Base-by-base conservation (phyloP, 306 rosid species). In the Ochetophila trinervis region DNA sequence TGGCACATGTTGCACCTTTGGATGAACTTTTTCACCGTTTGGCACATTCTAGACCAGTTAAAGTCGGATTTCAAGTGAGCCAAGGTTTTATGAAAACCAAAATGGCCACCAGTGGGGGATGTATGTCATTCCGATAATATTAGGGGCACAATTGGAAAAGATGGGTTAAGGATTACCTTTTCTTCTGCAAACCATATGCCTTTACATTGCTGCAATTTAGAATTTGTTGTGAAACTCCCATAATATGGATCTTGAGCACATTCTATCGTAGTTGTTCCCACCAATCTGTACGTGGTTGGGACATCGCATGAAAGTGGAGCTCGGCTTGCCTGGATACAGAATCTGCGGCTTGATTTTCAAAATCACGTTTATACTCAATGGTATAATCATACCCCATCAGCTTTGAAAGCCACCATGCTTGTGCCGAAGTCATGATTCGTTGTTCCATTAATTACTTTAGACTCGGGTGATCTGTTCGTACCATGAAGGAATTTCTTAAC, bases 361-460 rank as follows among this genome's bases (percentile, higher is more conserved):
- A 3, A 4, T 10, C 30, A 0, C 4, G 2, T 1, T 10, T n/a
- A 4, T 19, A 45, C 1, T 27, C 9, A 0, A 44, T 18, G 0
- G 1, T 3, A 11, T 7, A 67, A 19, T 68, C 7, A 22, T 42
- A 68, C 0, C 63, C 63, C 0, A 67, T 3, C 0, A 67, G n/a
- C 10, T 67, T 67, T 0, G 34, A 2, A 0, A 67, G 10, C 63
- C 62, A 67, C 0, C 6, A 6, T 4, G 35, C 21, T 23, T 54
- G 54, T 0, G 21, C 0, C 0, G 23, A 22, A 0, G 60, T 69
- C 0, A 35, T 1, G 0, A 69, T 47, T 0, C 22, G 0, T 1
- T 69, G 23, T 5, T 57, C 57, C 4, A 24, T 1, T 0, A 57
- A 14, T 4, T 47, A 49, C 2, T 47, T 44, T 0, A 68, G 21